Percentiles rank a stretch among this genome's conserved stretches.
Evolutionary conservation across 2,329 filamentous ascomycete species (phyloP).

Genomic region (Aspergillus carbonarius): DNA sequence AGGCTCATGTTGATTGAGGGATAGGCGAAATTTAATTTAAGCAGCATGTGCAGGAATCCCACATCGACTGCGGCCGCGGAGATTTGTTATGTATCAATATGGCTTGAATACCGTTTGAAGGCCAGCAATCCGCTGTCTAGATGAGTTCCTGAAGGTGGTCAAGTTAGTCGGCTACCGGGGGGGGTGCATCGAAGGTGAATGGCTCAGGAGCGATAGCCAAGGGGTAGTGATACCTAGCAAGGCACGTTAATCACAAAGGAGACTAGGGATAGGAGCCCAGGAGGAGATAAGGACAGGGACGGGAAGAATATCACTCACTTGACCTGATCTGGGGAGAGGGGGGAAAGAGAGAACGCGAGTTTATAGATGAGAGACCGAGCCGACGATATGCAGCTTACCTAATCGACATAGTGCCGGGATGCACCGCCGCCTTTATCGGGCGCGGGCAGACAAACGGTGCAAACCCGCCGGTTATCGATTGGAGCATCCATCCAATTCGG

Average conservation of each 20-base stretch:
- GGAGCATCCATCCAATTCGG: not conserved
- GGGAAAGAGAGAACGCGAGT: not conserved
- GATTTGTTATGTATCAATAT: constrained; percentile 11
- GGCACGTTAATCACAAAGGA: constrained; percentile 11
- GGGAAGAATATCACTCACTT: not conserved
- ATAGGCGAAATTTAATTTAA: constrained; percentile 17
- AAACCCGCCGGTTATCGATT: constrained; percentile 31
- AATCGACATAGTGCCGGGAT: not conserved
- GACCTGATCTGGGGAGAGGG: not conserved
- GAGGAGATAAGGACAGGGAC: not conserved
- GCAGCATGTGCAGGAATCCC: constrained; percentile 19
- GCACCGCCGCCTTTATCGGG: constrained; percentile 1
- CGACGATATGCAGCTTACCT: not conserved
- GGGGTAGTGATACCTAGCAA: not conserved
- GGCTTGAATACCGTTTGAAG: constrained; percentile 15
- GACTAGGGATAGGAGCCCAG: constrained; percentile 14
- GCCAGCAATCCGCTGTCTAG: constrained; percentile 5
- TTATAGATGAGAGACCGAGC: not conserved
- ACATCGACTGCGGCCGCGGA: constrained; percentile 11
- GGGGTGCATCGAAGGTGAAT: not conserved
- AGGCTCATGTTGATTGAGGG: constrained; percentile 24
- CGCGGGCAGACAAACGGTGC: constrained; percentile 31
- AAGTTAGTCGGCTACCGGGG: not conserved
- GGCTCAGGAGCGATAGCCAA: not conserved
- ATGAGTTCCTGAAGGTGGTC: constrained; percentile 7